Percentiles rank a stretch among this genome's conserved stretches.
Evolutionary conservation across 179 eudicot species (phyloP).

Genomic region (Gypsophila paniculata): DNA sequence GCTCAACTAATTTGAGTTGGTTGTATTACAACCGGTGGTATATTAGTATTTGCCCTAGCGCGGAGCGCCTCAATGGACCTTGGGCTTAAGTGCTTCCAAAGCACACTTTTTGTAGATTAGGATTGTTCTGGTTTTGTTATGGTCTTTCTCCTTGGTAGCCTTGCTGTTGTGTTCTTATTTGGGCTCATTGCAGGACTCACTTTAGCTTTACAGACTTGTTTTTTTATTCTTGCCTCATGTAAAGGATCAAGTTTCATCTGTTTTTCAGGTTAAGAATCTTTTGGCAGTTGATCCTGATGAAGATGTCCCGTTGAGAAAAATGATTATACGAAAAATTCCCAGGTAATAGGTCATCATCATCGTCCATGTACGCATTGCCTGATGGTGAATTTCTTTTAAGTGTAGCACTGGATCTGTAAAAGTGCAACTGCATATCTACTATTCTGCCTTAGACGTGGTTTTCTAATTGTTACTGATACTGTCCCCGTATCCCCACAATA

Average conservation of each 20-base stretch:
- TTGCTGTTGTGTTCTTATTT: too few species aligned
- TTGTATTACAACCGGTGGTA: too few species aligned
- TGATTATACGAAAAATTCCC: constrained; percentile 76
- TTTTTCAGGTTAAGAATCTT: constrained; percentile 75
- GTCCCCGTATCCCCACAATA: not conserved
- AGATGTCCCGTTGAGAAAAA: constrained; percentile 73
- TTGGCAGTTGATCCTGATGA: constrained; percentile 71
- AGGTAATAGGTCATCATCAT: constrained; percentile 37
- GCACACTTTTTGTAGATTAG: too few species aligned
- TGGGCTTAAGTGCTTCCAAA: too few species aligned
- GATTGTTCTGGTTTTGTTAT: too few species aligned
- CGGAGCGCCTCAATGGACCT: too few species aligned
- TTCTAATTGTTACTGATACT: not conserved
- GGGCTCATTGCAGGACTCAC: not conserved
- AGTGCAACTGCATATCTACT: not conserved
- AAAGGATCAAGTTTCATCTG: constrained; percentile 3
- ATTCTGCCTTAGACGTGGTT: not conserved
- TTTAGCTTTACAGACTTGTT: not conserved
- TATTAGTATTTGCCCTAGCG: too few species aligned
- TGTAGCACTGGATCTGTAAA: not conserved
- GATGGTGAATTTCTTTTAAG: not conserved
- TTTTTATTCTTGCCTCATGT: not conserved
- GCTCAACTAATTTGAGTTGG: too few species aligned
- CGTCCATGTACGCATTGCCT: not conserved
- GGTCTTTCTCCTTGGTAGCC: too few species aligned